Evolutionary conservation across 2,329 filamentous ascomycete genomes (phyloP).

Genomic region (Drechslerella stenobrocha): DNA sequence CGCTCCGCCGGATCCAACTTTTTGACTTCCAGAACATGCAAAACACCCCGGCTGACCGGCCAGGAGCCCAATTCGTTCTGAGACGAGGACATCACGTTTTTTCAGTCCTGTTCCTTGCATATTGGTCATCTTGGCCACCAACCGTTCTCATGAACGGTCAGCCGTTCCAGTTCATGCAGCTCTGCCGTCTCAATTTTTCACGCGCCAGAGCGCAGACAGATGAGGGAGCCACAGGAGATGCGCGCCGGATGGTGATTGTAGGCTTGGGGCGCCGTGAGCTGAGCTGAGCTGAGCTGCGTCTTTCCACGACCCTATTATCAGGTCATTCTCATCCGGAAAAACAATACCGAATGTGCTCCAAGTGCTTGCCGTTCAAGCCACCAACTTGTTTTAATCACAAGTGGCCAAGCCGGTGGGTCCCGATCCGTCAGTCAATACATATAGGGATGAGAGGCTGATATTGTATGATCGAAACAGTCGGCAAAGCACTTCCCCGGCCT

Average conservation of each 20-base stretch:
- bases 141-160: slow-evolving; percentile 1
- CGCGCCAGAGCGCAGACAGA: background rate
- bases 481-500: background rate
- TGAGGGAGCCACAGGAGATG: background rate
- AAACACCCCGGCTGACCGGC: background rate
- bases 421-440: background rate
- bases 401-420: background rate
- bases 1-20: background rate
- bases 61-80: background rate
- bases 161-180: slow-evolving; percentile 3
- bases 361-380: background rate
- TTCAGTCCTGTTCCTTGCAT: slow-evolving; percentile 1
- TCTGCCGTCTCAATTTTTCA: background rate
- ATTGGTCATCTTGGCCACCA: background rate
- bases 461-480: slow-evolving; percentile 1
- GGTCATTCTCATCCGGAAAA: no score
- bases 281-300: no score
- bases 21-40: background rate
- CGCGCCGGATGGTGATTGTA: no score
- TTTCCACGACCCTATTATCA: no score
- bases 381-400: background rate
- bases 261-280: no score
- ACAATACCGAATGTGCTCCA: background rate
- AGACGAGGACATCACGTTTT: slow-evolving; percentile 5
- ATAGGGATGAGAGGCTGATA: background rate